Conservation (phyloP, 768 basidiomycete species). For the Clavaria fumosa region DNA sequence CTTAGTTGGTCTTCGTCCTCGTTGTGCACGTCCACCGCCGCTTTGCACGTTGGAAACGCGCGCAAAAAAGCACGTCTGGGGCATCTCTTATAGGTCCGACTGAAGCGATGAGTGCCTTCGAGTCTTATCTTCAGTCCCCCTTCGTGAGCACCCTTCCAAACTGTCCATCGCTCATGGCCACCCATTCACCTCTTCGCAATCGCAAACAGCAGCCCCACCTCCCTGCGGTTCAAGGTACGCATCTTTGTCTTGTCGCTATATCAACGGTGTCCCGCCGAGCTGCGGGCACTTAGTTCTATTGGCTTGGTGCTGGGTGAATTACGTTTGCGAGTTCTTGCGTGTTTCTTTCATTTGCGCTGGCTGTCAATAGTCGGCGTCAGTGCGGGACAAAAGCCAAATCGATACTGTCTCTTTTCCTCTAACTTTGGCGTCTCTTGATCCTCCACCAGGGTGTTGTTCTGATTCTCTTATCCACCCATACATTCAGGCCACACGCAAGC, state of each 20-base stretch:
- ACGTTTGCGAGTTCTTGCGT: too few species aligned
- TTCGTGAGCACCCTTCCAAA: neutral
- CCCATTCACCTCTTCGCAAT: slow-evolving; percentile 41
- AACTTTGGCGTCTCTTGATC: slow-evolving; percentile 10
- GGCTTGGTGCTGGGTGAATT: too few species aligned
- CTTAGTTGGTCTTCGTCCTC: slow-evolving; percentile 44
- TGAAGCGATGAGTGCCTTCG: slow-evolving; percentile 14
- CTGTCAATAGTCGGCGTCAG: too few species aligned
- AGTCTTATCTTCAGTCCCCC: slow-evolving; percentile 9
- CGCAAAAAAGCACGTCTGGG: slow-evolving; percentile 16
- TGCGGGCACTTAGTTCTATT: too few species aligned
- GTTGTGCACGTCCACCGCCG: slow-evolving; percentile 31
- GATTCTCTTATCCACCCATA: slow-evolving; percentile 2
- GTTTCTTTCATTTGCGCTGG: too few species aligned
- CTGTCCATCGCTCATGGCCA: slow-evolving; percentile 31
- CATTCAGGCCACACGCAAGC: slow-evolving; percentile 25
- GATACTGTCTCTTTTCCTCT: slow-evolving; percentile 12
- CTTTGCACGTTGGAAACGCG: slow-evolving; percentile 58
- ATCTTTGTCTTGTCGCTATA: too few species aligned
- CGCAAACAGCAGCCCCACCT: slow-evolving; percentile 37
- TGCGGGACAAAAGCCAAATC: slow-evolving; percentile 12
- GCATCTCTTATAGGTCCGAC: slow-evolving; percentile 17
- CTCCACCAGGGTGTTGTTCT: too few species aligned
- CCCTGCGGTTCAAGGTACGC: slow-evolving; percentile 34
- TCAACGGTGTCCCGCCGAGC: too few species aligned